Evolutionary conservation across 1,139 yeast species (phyloP).

Genomic region (Neolecta irregularis): DNA sequence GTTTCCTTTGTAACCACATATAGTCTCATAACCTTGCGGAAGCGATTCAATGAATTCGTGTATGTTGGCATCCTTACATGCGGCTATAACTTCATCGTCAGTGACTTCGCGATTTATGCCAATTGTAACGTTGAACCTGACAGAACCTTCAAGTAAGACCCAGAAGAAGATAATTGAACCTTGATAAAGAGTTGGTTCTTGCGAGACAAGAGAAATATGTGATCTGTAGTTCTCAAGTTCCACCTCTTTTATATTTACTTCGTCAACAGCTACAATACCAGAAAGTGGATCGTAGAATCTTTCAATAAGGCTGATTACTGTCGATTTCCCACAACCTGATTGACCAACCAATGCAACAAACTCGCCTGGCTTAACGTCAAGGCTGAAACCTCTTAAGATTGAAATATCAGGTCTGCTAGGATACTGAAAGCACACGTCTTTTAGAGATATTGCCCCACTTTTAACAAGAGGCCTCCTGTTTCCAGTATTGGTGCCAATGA

Average conservation of each 20-base stretch:
- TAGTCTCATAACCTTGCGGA: conserved; percentile 71
- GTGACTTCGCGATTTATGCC: conserved; percentile 45
- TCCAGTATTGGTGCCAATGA: conserved; percentile 33
- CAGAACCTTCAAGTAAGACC: conserved; percentile 60
- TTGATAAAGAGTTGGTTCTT: conserved; percentile 75
- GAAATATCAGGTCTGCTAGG: conserved; percentile 67
- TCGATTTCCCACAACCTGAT: conserved; percentile 88
- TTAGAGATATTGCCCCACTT: conserved; percentile 27
- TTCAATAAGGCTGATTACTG: conserved; percentile 67
- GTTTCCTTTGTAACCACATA: conserved; percentile 62
- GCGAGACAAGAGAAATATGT: conserved; percentile 65
- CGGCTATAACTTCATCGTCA: conserved; percentile 48
- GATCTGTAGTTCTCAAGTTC: conserved; percentile 55
- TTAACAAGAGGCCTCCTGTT: conserved; percentile 24
- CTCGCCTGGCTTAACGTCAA: conserved; percentile 61
- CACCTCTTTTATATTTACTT: conserved; percentile 58
- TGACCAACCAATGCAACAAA: conserved; percentile 91
- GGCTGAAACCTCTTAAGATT: conserved; percentile 52
- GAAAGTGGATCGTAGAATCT: conserved; percentile 61
- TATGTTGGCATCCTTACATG: conserved; percentile 69
- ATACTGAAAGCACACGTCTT: conserved; percentile 55
- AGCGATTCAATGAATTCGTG: conserved; percentile 58
- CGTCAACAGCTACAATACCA: conserved; percentile 57
- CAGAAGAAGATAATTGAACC: conserved; percentile 80
- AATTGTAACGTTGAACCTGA: conserved; percentile 64